Evolutionary conservation across 495 filamentous ascomycete species (phyloP).

Genomic region (Penicillium coffeae): DNA sequence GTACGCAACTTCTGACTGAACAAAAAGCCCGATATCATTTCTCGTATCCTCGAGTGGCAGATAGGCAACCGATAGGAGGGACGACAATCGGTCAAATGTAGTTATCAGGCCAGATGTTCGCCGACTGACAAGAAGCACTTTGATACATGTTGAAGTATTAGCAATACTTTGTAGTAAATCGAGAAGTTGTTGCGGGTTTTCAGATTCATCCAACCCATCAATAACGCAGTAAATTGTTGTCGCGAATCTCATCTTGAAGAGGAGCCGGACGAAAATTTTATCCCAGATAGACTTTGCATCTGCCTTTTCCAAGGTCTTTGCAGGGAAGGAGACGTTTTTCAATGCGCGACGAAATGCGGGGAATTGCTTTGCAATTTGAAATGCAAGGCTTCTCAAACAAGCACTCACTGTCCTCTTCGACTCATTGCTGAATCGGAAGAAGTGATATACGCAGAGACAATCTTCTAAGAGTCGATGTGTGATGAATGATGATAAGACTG

Average conservation of each 20-base stretch:
- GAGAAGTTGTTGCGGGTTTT: not conserved
- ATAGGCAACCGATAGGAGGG: too few species aligned
- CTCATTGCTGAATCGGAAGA: not conserved
- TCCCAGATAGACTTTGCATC: conserved; percentile 3
- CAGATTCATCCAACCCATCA: conserved; percentile 7
- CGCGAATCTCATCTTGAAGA: conserved; percentile 1
- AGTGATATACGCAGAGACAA: not conserved
- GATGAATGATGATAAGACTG: conserved; percentile 5
- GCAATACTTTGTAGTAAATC: not conserved
- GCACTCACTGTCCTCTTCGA: not conserved
- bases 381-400: conserved; percentile 1
- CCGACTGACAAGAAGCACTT: conserved; percentile 3
- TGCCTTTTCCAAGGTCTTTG: not conserved
- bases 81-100: too few species aligned
- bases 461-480: not conserved
- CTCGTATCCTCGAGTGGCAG: too few species aligned
- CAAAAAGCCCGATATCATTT: too few species aligned
- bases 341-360: not conserved
- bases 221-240: conserved; percentile 3
- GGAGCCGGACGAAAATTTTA: not conserved
- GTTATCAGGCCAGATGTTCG: too few species aligned
- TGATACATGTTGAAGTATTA: not conserved
- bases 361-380: conserved; percentile 3
- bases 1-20: too few species aligned
- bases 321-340: not conserved